A percentile compares a stretch with the other conserved stretches of the same genome.
These are phyloP conservation scores for Globisporangium splendens DNA, from an alignment of 352 stramenopile species.

Conservation along the genomic window DNA sequence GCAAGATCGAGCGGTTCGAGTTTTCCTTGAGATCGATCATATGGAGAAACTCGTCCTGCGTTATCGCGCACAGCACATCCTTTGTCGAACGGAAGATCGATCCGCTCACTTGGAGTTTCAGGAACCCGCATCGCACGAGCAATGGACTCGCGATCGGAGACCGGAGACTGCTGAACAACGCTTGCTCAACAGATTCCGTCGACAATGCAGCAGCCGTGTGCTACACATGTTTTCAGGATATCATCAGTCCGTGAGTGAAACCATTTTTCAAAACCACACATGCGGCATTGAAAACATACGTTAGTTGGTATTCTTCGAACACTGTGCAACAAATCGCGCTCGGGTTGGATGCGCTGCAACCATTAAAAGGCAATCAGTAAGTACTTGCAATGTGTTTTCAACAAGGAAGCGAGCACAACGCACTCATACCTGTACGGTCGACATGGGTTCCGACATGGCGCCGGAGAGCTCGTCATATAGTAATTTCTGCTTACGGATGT, in stretches of 20 bases:
- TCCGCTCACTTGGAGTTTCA: slow-evolving; percentile 70
- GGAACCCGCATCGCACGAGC: slow-evolving; percentile 68
- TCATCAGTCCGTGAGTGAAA: too few species aligned
- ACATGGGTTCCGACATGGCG: slow-evolving; percentile 63
- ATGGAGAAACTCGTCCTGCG: slow-evolving; percentile 70
- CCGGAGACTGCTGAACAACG: slow-evolving; percentile 57
- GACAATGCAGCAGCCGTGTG: slow-evolving; percentile 67
- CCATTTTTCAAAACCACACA: too few species aligned
- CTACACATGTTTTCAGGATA: slow-evolving; percentile 16
- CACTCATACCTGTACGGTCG: slow-evolving; percentile 44
- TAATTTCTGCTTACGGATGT: slow-evolving; percentile 79
- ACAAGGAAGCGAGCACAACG: background rate
- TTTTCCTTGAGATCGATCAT: slow-evolving; percentile 72
- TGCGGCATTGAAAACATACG: slow-evolving; percentile 25
- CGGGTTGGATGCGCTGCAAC: slow-evolving; percentile 66
- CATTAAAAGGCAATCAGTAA: background rate
- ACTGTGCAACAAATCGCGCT: slow-evolving; percentile 73
- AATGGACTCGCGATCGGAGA: slow-evolving; percentile 71
- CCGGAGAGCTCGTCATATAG: slow-evolving; percentile 67
- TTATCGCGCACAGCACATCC: slow-evolving; percentile 74
- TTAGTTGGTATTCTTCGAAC: slow-evolving; percentile 83
- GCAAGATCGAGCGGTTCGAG: slow-evolving; percentile 40
- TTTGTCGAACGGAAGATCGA: slow-evolving; percentile 77
- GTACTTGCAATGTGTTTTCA: background rate
- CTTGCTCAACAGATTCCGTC: slow-evolving; percentile 49